phyloP scores from a whole-genome alignment of 495 filamentous ascomycete species.

The Pseudomonodictys pantanalensis region DNA sequence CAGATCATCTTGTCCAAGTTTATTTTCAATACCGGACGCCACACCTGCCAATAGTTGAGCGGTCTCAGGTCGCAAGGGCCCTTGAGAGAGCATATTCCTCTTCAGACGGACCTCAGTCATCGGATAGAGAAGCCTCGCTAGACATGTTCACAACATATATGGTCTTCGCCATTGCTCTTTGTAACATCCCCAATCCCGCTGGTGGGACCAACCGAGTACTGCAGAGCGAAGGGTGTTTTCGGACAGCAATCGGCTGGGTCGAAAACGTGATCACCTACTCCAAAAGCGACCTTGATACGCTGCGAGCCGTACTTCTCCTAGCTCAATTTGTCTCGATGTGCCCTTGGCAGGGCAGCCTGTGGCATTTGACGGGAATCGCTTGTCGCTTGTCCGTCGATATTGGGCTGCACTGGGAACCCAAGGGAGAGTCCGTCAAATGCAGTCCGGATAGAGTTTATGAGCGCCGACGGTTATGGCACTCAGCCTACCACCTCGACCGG shows the following conservation, averaged over 20 bases:
- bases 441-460: conserved; percentile 20
- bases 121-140: conserved; percentile 10
- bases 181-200: conserved; percentile 25
- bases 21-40: conserved; percentile 37
- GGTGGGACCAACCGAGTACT: conserved; percentile 14
- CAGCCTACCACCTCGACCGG: conserved; percentile 34
- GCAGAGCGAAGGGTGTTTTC: conserved; percentile 36
- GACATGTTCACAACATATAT: conserved; percentile 36
- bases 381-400: conserved; percentile 34
- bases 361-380: conserved; percentile 35
- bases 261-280: conserved; percentile 34
- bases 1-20: conserved; percentile 34
- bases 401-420: conserved; percentile 36
- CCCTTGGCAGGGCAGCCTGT: conserved; percentile 33
- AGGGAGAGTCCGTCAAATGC: neutral
- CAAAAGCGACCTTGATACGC: conserved; percentile 33
- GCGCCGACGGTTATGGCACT: conserved; percentile 31
- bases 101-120: conserved; percentile 5
- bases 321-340: conserved; percentile 35
- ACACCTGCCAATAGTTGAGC: conserved; percentile 32
- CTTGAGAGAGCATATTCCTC: conserved; percentile 28
- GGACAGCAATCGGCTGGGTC: conserved; percentile 32
- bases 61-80: conserved; percentile 23
- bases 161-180: conserved; percentile 34
- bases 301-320: conserved; percentile 30